Conservation (phyloP, 805 yeast genomes). For the Sugiyamaella qingdaonensis region DNA sequence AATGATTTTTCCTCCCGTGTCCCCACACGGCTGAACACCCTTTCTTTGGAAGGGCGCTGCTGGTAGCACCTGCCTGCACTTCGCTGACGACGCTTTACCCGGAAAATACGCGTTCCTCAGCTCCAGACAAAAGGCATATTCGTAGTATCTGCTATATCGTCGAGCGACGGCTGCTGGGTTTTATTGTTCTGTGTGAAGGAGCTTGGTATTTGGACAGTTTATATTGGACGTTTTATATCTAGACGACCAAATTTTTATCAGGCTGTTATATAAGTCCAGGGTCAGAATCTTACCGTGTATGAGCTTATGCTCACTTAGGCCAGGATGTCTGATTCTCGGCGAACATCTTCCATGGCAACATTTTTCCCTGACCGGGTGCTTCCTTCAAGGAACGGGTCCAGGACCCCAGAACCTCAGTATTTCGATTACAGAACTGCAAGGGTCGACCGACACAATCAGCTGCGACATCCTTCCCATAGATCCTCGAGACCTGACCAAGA, state of each 20-base stretch:
- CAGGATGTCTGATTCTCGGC: constrained; percentile 4
- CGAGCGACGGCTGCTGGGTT: no score
- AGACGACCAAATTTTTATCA: background rate
- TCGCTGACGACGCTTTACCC: no score
- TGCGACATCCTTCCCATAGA: background rate
- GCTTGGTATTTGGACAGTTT: no score
- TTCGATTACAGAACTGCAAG: background rate
- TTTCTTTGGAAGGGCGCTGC: no score
- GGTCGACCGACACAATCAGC: background rate
- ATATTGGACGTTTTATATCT: no score
- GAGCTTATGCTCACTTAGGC: background rate
- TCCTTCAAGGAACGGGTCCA: background rate
- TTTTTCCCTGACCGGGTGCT: constrained; percentile 14
- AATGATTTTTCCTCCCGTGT: no score
- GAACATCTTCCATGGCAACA: constrained; percentile 14
- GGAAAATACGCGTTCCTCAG: no score
- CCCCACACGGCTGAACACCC: no score
- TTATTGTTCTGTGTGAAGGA: no score
- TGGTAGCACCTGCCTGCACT: no score
- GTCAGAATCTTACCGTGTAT: background rate
- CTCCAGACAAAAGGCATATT: no score
- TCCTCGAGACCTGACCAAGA: background rate
- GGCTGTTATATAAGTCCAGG: background rate
- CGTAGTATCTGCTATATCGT: no score
- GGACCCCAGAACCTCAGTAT: background rate